phyloP scores from a whole-genome alignment of 2,329 filamentous ascomycete species.

The Raffaelea ambrosiae region DNA sequence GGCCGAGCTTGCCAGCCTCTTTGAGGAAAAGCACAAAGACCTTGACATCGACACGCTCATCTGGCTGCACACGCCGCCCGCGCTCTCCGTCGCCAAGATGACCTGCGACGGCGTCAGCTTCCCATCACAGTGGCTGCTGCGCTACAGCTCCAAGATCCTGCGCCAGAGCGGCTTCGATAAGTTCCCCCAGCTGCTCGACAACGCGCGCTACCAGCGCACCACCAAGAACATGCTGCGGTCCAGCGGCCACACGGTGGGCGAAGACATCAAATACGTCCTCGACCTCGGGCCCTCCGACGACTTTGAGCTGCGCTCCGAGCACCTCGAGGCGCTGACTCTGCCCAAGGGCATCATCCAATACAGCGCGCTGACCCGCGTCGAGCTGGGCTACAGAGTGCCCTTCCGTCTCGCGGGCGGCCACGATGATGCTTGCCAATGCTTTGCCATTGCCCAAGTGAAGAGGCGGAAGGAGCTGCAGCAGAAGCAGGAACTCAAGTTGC shows the following conservation, averaged over 20 bases:
- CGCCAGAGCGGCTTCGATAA: constrained; percentile 9
- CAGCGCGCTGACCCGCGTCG: constrained; percentile 4
- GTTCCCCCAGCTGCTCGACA: constrained; percentile 9
- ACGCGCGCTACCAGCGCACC: constrained; percentile 8
- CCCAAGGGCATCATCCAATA: constrained; percentile 14
- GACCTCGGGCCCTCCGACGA: constrained; percentile 14
- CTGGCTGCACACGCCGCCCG: constrained; percentile 6
- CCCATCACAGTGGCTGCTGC: constrained; percentile 9
- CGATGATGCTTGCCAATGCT: constrained; percentile 30
- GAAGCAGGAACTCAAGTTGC: no score
- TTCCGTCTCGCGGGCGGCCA: constrained; percentile 26
- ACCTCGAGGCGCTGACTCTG: constrained; percentile 13
- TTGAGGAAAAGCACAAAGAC: constrained; percentile 2
- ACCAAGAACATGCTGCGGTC: neutral
- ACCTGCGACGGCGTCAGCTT: constrained; percentile 9
- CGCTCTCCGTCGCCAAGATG: neutral
- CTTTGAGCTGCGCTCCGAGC: constrained; percentile 8
- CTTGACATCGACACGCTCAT: constrained; percentile 12
- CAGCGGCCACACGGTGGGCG: constrained; percentile 1
- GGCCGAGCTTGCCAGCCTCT: constrained; percentile 9
- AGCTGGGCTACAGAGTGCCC: neutral
- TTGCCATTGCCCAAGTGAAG: neutral
- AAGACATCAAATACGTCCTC: constrained; percentile 17
- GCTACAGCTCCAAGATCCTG: constrained; percentile 10
- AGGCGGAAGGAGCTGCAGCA: neutral